Conservation (phyloP, 2,329 filamentous ascomycete species). For the Talaromyces amestolkiae region DNA sequence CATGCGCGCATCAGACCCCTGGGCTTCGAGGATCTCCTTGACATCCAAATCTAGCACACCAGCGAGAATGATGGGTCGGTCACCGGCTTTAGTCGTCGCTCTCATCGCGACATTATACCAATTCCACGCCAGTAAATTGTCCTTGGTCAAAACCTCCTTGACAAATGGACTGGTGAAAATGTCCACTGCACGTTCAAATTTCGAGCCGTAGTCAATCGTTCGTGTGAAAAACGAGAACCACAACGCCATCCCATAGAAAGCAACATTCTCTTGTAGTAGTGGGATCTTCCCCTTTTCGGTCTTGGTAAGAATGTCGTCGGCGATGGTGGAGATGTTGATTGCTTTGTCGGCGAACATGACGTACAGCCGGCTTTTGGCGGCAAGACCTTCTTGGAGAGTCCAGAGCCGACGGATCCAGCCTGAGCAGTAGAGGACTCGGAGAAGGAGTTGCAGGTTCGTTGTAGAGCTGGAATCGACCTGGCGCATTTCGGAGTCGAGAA, state of each 20-base stretch:
- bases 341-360: slow-evolving; percentile 36
- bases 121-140: slow-evolving; percentile 7
- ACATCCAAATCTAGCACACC: slow-evolving; percentile 17
- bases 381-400: slow-evolving; percentile 42
- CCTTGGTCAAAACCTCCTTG: neutral
- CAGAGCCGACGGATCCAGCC: slow-evolving; percentile 43
- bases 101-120: slow-evolving; percentile 21
- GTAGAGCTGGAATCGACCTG: neutral
- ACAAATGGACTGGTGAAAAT: neutral
- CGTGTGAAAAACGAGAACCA: slow-evolving; percentile 10
- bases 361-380: slow-evolving; percentile 28
- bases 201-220: neutral
- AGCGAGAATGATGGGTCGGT: slow-evolving; percentile 19
- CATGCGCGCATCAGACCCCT: slow-evolving; percentile 6
- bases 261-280: neutral
- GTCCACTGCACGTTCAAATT: neutral
- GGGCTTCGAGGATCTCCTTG: neutral
- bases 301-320: slow-evolving; percentile 19
- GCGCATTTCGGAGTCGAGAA: slow-evolving; percentile 13
- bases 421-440: slow-evolving; percentile 33
- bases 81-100: slow-evolving; percentile 17
- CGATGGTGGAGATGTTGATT: slow-evolving; percentile 22
- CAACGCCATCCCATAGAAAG: neutral
- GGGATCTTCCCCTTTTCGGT: slow-evolving; percentile 14
- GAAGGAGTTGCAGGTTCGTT: slow-evolving; percentile 27